Evolutionary conservation across 495 filamentous ascomycete genomes (phyloP).

Genomic region (Lichenothelia convexa): DNA sequence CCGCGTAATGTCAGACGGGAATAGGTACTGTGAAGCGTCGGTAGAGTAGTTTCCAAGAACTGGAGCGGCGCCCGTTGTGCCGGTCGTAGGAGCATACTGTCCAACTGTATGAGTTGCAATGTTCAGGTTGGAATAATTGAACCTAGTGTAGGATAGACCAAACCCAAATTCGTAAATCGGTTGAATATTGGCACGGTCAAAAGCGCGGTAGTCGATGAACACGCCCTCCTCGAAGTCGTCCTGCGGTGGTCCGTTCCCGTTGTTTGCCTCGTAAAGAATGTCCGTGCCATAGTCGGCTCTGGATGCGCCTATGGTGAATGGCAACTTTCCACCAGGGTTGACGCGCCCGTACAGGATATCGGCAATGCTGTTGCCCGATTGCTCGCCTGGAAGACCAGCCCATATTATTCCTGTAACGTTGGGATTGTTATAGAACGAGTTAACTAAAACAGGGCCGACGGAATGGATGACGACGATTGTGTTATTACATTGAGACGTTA

Average conservation of each 20-base stretch:
- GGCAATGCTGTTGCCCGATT: conserved; percentile 71
- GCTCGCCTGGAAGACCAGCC: conserved; percentile 82
- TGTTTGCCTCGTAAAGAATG: conserved; percentile 55
- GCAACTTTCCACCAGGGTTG: conserved; percentile 68
- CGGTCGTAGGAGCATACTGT: conserved; percentile 45
- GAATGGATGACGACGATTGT: conserved; percentile 83
- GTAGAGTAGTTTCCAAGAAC: conserved; percentile 45
- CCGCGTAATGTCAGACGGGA: conserved; percentile 42
- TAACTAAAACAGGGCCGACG: conserved; percentile 58
- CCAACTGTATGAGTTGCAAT: conserved; percentile 33
- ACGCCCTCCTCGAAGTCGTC: conserved; percentile 65
- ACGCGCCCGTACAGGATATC: conserved; percentile 80
- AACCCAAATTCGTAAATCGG: conserved; percentile 82
- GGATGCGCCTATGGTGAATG: conserved; percentile 70
- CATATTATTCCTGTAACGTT: conserved; percentile 85
- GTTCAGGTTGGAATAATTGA: conserved; percentile 55
- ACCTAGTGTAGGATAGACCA: conserved; percentile 75
- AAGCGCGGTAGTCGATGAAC: conserved; percentile 82
- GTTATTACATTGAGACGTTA: conserved; percentile 61
- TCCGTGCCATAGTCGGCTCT: conserved; percentile 57
- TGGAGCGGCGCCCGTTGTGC: conserved; percentile 45
- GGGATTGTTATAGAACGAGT: conserved; percentile 54
- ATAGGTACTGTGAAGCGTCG: conserved; percentile 46
- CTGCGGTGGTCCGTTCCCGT: conserved; percentile 52
- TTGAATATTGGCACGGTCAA: conserved; percentile 53